Conservation (phyloP, 2,329 filamentous ascomycete species). For the Ascochyta rabiei region DNA sequence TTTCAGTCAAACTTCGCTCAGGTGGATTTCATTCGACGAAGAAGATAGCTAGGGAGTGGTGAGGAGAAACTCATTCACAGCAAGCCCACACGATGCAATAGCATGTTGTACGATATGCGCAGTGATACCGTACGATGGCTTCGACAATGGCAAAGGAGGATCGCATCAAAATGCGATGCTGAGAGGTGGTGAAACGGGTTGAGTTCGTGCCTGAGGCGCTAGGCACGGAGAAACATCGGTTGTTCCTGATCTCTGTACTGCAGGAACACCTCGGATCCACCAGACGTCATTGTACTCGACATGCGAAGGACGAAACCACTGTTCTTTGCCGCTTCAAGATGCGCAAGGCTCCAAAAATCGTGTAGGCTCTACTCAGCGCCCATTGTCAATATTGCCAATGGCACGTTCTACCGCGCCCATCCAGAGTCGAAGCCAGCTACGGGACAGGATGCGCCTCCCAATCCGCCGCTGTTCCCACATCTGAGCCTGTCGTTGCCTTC, state of each 20-base stretch:
- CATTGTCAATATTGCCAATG: slow-evolving; percentile 58
- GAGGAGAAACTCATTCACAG: neutral
- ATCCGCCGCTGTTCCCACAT: slow-evolving; percentile 74
- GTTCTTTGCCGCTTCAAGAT: slow-evolving; percentile 38
- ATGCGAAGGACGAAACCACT: slow-evolving; percentile 42
- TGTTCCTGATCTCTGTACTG: neutral
- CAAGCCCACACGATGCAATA: neutral
- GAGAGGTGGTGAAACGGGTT: slow-evolving; percentile 12
- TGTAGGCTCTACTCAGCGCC: slow-evolving; percentile 29
- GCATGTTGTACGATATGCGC: neutral
- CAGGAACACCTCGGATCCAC: slow-evolving; percentile 7
- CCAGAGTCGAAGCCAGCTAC: slow-evolving; percentile 54
- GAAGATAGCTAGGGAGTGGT: neutral
- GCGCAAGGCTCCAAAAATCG: slow-evolving; percentile 23
- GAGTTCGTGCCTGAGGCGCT: slow-evolving; percentile 11
- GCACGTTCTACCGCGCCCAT: slow-evolving; percentile 81
- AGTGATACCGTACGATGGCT: neutral
- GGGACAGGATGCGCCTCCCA: slow-evolving; percentile 56
- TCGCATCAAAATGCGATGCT: slow-evolving; percentile 3
- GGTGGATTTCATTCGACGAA: neutral
- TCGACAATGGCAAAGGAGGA: slow-evolving; percentile 2
- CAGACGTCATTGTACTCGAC: slow-evolving; percentile 22
- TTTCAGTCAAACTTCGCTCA: neutral
- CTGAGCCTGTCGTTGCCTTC: slow-evolving; percentile 74
- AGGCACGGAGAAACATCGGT: slow-evolving; percentile 6